Conservation (phyloP, 441 rosid species). For the Mallotus japonicus region DNA sequence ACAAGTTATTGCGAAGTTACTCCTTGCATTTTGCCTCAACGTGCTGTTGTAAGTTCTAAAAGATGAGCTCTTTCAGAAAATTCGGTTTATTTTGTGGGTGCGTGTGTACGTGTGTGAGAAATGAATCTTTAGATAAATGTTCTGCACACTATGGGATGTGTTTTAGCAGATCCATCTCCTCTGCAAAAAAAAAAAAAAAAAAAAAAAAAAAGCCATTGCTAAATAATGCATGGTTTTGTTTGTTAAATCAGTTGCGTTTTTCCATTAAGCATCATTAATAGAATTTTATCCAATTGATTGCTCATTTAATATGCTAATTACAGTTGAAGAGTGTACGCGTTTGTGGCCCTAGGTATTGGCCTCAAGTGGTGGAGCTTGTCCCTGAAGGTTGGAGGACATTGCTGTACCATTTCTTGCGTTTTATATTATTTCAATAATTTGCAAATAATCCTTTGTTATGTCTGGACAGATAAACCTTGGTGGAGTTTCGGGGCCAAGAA, state of each 20-base stretch:
- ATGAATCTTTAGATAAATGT: neutral
- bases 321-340: slow-evolving; percentile 82
- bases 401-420: slow-evolving; percentile 24
- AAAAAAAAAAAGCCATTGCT: neutral
- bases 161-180: slow-evolving; percentile 4
- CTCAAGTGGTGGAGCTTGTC: slow-evolving; percentile 81
- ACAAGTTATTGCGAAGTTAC: slow-evolving; percentile 88
- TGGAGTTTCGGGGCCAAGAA: slow-evolving; percentile 76
- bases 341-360: slow-evolving; percentile 98
- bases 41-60: slow-evolving; percentile 69
- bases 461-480: slow-evolving; percentile 76
- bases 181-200: no score
- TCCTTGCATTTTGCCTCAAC: slow-evolving; percentile 96
- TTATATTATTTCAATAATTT: slow-evolving; percentile 16
- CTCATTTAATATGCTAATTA: slow-evolving; percentile 29
- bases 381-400: slow-evolving; percentile 67
- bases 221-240: neutral
- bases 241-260: neutral
- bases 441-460: slow-evolving; percentile 18
- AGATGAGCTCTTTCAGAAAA: neutral
- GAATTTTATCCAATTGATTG: slow-evolving; percentile 13
- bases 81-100: neutral
- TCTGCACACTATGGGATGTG: slow-evolving; percentile 23
- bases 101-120: no score
- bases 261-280: neutral